These are phyloP conservation scores for Jasminum sambac DNA, from an alignment of 257 asterid species.

Conservation along the genomic window DNA sequence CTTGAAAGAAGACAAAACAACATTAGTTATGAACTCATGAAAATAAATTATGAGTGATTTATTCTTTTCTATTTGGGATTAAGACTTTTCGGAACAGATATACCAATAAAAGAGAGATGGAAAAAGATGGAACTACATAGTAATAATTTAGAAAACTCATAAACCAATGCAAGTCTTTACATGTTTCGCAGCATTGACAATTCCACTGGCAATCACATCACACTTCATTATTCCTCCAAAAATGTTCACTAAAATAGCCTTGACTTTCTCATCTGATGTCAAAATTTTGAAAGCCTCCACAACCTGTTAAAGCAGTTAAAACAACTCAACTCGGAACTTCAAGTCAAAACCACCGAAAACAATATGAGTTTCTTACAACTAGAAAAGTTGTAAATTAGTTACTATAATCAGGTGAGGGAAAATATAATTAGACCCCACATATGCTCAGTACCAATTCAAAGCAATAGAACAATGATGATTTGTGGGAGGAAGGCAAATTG, in stretches of 20 bases:
- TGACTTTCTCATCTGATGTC: conserved; percentile 96
- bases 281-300: conserved; percentile 97
- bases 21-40: conserved; percentile 10
- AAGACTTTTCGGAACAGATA: not conserved
- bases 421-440: conserved; percentile 1
- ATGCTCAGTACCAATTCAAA: conserved; percentile 1
- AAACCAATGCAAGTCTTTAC: conserved; percentile 34
- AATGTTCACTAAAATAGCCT: conserved; percentile 93
- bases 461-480: conserved; percentile 8
- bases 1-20: conserved; percentile 34
- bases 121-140: not conserved
- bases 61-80: not conserved
- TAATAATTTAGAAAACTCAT: not conserved
- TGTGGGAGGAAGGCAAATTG: conserved; percentile 1
- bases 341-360: conserved; percentile 17
- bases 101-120: not conserved
- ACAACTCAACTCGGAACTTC: not conserved
- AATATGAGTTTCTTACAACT: not conserved
- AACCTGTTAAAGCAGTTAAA: conserved; percentile 51
- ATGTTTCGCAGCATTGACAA: conserved; percentile 95
- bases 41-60: not conserved
- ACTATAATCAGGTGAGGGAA: not conserved
- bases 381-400: conserved; percentile 1
- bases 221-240: conserved; percentile 99
- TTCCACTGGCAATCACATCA: conserved; percentile 96